A percentile compares a stretch with the other conserved stretches of the same genome.
Conservation (phyloP, 345 rosid genomes). For the Gossypium ekmanianum region DNA sequence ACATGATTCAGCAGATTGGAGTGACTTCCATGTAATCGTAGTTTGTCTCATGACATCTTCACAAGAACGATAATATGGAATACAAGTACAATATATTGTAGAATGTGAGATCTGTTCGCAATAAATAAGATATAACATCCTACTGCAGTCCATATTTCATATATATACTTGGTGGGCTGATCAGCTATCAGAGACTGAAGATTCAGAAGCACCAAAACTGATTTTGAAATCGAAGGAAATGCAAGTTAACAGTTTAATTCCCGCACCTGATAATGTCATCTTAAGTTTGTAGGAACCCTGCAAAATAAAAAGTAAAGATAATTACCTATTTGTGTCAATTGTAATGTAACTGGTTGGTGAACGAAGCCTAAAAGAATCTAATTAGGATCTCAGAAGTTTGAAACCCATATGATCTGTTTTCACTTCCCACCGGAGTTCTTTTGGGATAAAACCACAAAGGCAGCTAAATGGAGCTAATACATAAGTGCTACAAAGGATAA, state of each 20-base stretch:
- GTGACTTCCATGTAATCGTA: neutral
- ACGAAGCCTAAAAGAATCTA: neutral
- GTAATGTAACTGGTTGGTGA: neutral
- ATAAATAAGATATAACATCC: neutral
- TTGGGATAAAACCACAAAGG: neutral
- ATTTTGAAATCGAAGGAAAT: conserved; percentile 53
- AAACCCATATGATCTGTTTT: neutral
- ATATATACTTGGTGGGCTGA: neutral
- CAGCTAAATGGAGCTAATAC: neutral
- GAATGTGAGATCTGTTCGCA: neutral
- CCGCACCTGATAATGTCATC: conserved; percentile 33
- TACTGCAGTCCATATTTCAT: neutral
- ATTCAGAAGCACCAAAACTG: conserved; percentile 17
- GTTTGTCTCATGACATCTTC: neutral
- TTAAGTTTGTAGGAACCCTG: conserved; percentile 51
- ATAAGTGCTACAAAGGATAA: neutral
- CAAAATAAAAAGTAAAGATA: neutral
- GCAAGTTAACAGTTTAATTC: conserved; percentile 36
- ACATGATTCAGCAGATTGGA: neutral
- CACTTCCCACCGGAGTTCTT: neutral
- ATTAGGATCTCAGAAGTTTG: neutral
- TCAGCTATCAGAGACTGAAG: conserved; percentile 13
- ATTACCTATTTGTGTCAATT: neutral
- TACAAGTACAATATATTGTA: neutral
- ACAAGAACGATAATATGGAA: neutral